These are phyloP conservation scores for Coemansia sp. DNA, from an alignment of 192 early-diverging fungal genomes.

Conservation along the genomic window DNA sequence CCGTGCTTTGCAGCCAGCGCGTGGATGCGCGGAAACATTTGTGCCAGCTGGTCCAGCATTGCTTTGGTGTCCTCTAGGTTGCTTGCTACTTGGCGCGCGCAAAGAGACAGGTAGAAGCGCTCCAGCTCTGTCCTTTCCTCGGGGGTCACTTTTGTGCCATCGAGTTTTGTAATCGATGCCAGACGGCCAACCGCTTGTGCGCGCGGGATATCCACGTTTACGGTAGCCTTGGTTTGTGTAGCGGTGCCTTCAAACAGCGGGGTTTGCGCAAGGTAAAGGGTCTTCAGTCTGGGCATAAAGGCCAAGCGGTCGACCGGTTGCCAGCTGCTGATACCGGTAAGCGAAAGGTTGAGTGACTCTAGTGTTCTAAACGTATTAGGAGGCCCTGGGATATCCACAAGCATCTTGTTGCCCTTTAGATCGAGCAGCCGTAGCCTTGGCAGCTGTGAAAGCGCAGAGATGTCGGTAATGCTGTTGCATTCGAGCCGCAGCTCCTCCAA, in stretches of 20 bases:
- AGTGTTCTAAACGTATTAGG: slow-evolving; percentile 10
- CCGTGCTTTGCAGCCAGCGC: slow-evolving; percentile 31
- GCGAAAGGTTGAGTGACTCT: slow-evolving; percentile 23
- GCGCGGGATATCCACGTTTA: background rate
- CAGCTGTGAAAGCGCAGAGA: slow-evolving; percentile 9
- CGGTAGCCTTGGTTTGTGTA: background rate
- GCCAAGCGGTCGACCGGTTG: background rate
- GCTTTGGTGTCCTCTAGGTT: background rate
- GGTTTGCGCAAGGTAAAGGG: slow-evolving; percentile 9
- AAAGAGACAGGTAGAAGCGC: slow-evolving; percentile 35
- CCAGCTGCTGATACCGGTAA: slow-evolving; percentile 20
- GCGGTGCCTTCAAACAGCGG: slow-evolving; percentile 8
- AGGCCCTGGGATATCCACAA: background rate
- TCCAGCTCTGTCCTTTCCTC: slow-evolving; percentile 53
- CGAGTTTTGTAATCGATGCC: slow-evolving; percentile 21
- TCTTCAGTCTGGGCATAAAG: background rate
- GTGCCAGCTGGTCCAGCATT: slow-evolving; percentile 5
- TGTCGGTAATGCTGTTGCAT: slow-evolving; percentile 27
- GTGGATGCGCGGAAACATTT: slow-evolving; percentile 14
- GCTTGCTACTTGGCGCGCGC: slow-evolving; percentile 7
- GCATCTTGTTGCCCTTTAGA: slow-evolving; percentile 29
- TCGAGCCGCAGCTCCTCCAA: slow-evolving; percentile 34
- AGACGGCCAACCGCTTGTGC: slow-evolving; percentile 24
- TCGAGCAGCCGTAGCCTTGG: slow-evolving; percentile 16
- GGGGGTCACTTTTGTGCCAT: slow-evolving; percentile 19